These are phyloP conservation scores for Podila horticola DNA, from an alignment of 192 early-diverging fungal species.

Conservation along the genomic window DNA sequence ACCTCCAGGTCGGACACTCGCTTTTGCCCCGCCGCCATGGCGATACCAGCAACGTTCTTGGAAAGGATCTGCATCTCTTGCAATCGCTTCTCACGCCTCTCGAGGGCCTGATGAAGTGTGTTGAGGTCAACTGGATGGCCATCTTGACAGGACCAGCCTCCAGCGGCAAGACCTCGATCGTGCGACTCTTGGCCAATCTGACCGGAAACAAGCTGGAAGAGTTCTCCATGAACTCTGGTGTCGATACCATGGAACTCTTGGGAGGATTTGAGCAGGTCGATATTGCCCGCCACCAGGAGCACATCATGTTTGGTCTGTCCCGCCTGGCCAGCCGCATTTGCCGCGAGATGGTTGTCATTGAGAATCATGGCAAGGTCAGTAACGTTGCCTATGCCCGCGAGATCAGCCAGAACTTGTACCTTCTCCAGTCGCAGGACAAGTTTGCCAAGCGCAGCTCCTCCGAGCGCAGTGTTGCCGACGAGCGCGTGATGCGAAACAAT, in stretches of 20 bases:
- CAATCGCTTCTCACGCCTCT: slow-evolving; percentile 72
- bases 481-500: slow-evolving; percentile 42
- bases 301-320: slow-evolving; percentile 56
- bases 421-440: slow-evolving; percentile 38
- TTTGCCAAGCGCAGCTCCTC: slow-evolving; percentile 22
- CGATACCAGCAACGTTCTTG: slow-evolving; percentile 39
- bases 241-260: slow-evolving; percentile 94
- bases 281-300: slow-evolving; percentile 73
- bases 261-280: slow-evolving; percentile 99
- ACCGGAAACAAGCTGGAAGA: slow-evolving; percentile 89
- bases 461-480: slow-evolving; percentile 26
- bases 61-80: slow-evolving; percentile 69
- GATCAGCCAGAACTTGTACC: slow-evolving; percentile 42
- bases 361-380: background rate
- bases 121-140: slow-evolving; percentile 92
- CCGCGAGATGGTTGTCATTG: slow-evolving; percentile 52
- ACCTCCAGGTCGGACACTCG: slow-evolving; percentile 72
- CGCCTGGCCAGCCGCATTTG: slow-evolving; percentile 55
- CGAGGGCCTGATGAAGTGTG: slow-evolving; percentile 86
- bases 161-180: slow-evolving; percentile 89
- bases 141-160: slow-evolving; percentile 87
- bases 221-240: slow-evolving; percentile 94
- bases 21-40: slow-evolving; percentile 59
- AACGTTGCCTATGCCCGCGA: slow-evolving; percentile 36
- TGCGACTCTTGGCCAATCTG: slow-evolving; percentile 83